phyloP scores from a whole-genome alignment of 768 basidiomycete genomes.

The Lactarius deliciosus region DNA sequence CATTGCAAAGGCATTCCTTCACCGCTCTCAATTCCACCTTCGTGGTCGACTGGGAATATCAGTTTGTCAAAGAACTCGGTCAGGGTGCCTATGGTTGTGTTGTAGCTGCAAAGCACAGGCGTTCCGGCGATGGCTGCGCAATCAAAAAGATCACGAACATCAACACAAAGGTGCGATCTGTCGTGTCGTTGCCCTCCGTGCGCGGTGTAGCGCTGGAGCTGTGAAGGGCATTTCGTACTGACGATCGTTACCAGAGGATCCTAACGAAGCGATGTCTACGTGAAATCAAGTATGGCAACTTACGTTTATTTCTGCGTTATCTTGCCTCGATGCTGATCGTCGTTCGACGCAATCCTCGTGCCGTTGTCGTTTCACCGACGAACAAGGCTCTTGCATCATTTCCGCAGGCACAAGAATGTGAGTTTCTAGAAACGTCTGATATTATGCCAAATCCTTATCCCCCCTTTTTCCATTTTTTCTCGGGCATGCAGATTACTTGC shows the following conservation, averaged over 20 bases:
- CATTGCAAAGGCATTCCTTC: conserved; percentile 79
- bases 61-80: conserved; percentile 95
- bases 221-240: conserved; percentile 1
- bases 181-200: neutral
- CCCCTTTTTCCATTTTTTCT: neutral
- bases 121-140: conserved; percentile 85
- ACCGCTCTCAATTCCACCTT: conserved; percentile 84
- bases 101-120: conserved; percentile 78
- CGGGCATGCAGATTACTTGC: conserved; percentile 73
- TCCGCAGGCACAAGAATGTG: conserved; percentile 98
- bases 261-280: conserved; percentile 94
- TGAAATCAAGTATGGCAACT: conserved; percentile 73
- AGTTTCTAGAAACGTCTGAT: conserved; percentile 27
- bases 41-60: conserved; percentile 84
- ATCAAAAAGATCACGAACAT: conserved; percentile 97
- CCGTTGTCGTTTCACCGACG: neutral
- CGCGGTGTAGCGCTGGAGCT: neutral
- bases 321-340: conserved; percentile 3
- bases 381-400: conserved; percentile 86
- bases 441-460: neutral
- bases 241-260: conserved; percentile 61
- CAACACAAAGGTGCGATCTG: conserved; percentile 68
- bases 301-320: neutral
- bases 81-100: conserved; percentile 96
- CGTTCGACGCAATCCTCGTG: conserved; percentile 2